Evolutionary conservation across 495 filamentous ascomycete genomes (phyloP), one percentile per base, ranked within the genome.

Genomic region (Xylaria venustula): DNA sequence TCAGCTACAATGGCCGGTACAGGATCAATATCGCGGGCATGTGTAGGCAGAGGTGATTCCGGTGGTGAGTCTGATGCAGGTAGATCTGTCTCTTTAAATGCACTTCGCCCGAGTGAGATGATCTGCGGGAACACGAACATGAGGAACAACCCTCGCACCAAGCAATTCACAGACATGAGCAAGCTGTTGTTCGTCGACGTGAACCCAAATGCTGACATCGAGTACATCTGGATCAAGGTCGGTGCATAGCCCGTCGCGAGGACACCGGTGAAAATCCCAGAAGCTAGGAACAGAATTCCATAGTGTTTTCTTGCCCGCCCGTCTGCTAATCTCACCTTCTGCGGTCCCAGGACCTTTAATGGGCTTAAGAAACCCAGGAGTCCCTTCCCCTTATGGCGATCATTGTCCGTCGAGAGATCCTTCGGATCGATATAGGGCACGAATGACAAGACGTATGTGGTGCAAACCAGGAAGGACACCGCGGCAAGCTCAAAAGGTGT

Each of bases 221-320:
- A 75, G 57, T 79, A 80, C 72, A 80, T 73, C 61, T 80, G 77
- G 34, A 79, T 75, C 1, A 80, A 47, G n/a, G 77, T 69, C 37
- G 77, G 73, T 2, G 78, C 77, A 45, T 79, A 85, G 11, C 75
- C 79, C 1, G 82, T 85, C 0, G 82, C 80, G 3, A 85, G 60
- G 36, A 85, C 80, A 1, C 74, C 81, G 7, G 82, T 60, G 50
- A 85, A 85, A 0, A 81, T 76, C 0, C 82, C 82, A 0, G 68
- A 42, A 17, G 78, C 81, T 40, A 85, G 71, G 9, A 83, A 67
- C 1, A 79, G 40, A 0, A 82, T 73, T 7, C 82, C 82, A n/a
- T 73, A 75, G 58, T 85, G 76, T 14, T 65, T 77, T 22, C 46
- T 60, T 15, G 71, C 63, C 7, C 60, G 65, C 1, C 81, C 81